Conservation (phyloP, 1,284 basidiomycete species). For the Papiliotrema flavescens region DNA sequence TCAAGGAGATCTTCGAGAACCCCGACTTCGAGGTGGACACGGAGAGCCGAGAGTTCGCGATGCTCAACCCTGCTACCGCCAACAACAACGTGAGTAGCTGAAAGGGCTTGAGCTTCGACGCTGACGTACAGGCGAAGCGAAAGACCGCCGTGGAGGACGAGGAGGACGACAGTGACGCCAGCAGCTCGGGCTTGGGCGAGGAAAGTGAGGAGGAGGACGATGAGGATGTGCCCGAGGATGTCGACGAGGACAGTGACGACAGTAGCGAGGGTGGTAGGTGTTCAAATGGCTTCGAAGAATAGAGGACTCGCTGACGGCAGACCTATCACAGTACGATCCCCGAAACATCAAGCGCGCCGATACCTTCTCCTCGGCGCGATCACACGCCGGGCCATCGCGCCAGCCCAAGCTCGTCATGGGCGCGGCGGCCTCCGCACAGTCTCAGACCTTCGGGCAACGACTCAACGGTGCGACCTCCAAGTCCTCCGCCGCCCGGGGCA, state of each 20-base stretch:
- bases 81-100: conserved; percentile 38
- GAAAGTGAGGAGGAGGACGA: conserved; percentile 37
- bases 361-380: conserved; percentile 17
- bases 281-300: conserved; percentile 6
- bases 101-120: background rate
- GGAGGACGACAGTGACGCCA: conserved; percentile 77
- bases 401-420: conserved; percentile 37
- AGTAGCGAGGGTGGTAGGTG: conserved; percentile 50
- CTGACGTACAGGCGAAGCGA: conserved; percentile 36
- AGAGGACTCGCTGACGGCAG: conserved; percentile 14
- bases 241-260: conserved; percentile 54
- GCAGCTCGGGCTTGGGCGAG: conserved; percentile 63
- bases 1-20: conserved; percentile 86
- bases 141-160: conserved; percentile 86
- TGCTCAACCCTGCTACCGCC: conserved; percentile 83
- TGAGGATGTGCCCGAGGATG: conserved; percentile 45
- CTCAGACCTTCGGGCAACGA: conserved; percentile 46
- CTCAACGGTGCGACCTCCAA: conserved; percentile 20
- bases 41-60: conserved; percentile 74
- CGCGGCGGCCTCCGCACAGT: conserved; percentile 6
- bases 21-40: conserved; percentile 94
- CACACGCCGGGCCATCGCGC: conserved; percentile 12
- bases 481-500: conserved; percentile 5
- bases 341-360: conserved; percentile 51
- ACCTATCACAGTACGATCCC: conserved; percentile 45